Evolutionary conservation across 2,329 filamentous ascomycete species (phyloP).

Genomic region (Curvularia eragrostidis): DNA sequence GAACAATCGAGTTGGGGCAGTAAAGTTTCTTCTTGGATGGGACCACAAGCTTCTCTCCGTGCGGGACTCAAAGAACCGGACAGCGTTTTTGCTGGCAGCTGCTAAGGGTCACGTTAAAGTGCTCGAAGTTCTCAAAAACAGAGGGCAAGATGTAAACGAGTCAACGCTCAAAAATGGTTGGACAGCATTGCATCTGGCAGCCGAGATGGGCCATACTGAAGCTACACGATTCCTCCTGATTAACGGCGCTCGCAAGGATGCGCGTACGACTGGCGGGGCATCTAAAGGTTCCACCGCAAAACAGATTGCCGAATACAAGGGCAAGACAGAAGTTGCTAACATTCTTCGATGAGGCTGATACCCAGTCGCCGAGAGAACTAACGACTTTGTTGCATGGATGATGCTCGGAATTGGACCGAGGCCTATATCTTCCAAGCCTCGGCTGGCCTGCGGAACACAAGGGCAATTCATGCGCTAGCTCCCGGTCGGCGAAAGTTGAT

Average conservation of each 20-base stretch:
- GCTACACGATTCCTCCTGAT: constrained; percentile 17
- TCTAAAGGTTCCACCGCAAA: constrained; percentile 20
- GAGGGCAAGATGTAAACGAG: constrained; percentile 26
- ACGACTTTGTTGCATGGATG: background rate
- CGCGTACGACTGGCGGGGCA: constrained; percentile 7
- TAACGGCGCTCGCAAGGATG: constrained; percentile 21
- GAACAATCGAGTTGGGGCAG: constrained; percentile 11
- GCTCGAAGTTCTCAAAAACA: constrained; percentile 17
- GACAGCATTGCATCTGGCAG: constrained; percentile 26
- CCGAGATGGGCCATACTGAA: constrained; percentile 20
- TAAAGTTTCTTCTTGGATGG: constrained; percentile 20
- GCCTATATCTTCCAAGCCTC: background rate
- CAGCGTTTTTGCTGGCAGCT: constrained; percentile 24
- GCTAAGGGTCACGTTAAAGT: constrained; percentile 21
- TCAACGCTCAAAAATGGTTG: constrained; percentile 19
- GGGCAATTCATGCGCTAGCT: background rate
- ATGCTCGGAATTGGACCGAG: background rate
- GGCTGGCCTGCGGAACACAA: background rate
- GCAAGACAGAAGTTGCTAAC: constrained; percentile 3
- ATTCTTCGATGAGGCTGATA: background rate
- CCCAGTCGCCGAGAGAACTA: background rate
- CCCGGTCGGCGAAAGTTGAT: background rate
- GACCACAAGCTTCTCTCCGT: constrained; percentile 7
- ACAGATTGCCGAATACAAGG: constrained; percentile 20
- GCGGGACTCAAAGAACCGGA: constrained; percentile 16